Base-by-base conservation (phyloP, 2,329 filamentous ascomycete genomes). In the Fusarium fracticaudum region DNA sequence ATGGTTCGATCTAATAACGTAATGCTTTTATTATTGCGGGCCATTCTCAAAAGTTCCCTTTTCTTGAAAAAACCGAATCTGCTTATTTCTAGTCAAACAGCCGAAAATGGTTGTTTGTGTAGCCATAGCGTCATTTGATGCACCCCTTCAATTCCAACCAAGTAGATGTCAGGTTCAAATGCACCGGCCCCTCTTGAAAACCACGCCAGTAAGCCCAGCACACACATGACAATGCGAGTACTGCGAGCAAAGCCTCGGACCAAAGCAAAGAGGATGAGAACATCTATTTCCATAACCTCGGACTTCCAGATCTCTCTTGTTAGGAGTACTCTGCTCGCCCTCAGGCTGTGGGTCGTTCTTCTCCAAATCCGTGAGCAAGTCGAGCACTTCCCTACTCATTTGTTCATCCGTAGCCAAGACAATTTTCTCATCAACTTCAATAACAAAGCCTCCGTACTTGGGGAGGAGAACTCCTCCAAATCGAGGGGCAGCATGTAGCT, bases 311-410 rank as follows among this genome's bases (percentile, higher is more conserved):
- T 41, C 20, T 20, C 22, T 10, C 26, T 31, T 55, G 6, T 4
- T 11, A 2, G 26, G 26, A n/a, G 26, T 15, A 20, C 5, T 9
- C 6, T 40, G 20, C 4, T 55, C 9, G 2, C 1, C 18, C 1
- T 35, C n/a, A 13, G n/a, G 2, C 10, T 8, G 20, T 1, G 17
- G 7, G 2, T 35, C 29, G 0, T 35, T 45, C 0, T 35, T 18
- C 18, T 47, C 40, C 4, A 58, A 18, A 3, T 47, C 13, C 1
- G 12, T 35, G 5, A 45, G 54, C 15, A 45, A 22, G 13, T 58
- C 5, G 0, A 24, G 12, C 0, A 58, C 40, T 2, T 47, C 29
- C 4, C 35, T 37, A 0, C 29, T 48, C 40, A 48, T 58, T 1
- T 4, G 8, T 10, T 47, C n/a, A 37, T 58, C n/a, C 0, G 31